Base-by-base conservation (phyloP, 192 early-diverging fungal species). In the Gorgonomyces haynaldii region DNA sequence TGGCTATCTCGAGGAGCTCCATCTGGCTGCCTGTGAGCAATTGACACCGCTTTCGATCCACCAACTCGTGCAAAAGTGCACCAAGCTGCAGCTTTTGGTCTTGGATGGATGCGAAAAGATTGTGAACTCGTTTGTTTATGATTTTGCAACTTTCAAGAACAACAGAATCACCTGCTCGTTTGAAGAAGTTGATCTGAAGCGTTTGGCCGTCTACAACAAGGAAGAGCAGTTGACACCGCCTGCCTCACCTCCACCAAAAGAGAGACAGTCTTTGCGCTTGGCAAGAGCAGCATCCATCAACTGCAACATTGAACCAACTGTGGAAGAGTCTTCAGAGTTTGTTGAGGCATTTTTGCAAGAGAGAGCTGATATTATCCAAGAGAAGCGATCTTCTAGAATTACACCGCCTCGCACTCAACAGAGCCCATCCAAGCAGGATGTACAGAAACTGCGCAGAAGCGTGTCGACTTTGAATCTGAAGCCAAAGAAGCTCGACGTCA, bases 41-140 rank as follows among this genome's bases (percentile, higher is more conserved):
- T 57, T 74, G 12, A 38, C 64, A 6, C 56, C 71, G 2, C 12
- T 26, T 23, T 52, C 64, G 4, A 52, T 74, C n/a, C 62, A 67
- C 30, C 34, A 58, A 16, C 45, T 74, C n/a, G 67, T 61, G 4
- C 47, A 60, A 21, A 58, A 62, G 23, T 51, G 50, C 41, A 35
- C 52, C 17, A 43, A 54, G 5, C 62, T 72, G 12, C 46, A 65
- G 27, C 38, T 66, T 9, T 56, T 74, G 24, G 65, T 74, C 2
- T 31, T 74, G 46, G 71, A 74, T 50, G 71, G 71, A 19, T 74
- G 71, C 34, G 71, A 69, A 15, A 37, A 50, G 25, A 47, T 74
- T 17, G 20, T 56, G 15, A 52, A 54, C 9, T 50, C 55, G 10
- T 69, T 40, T 29, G 50, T 74, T 22, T 56, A 69, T 22, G 30